Percentiles rank a stretch among this genome's conserved stretches.
Evolutionary conservation across 2,329 filamentous ascomycete species (phyloP).

Genomic region (Colletotrichum trifolii): DNA sequence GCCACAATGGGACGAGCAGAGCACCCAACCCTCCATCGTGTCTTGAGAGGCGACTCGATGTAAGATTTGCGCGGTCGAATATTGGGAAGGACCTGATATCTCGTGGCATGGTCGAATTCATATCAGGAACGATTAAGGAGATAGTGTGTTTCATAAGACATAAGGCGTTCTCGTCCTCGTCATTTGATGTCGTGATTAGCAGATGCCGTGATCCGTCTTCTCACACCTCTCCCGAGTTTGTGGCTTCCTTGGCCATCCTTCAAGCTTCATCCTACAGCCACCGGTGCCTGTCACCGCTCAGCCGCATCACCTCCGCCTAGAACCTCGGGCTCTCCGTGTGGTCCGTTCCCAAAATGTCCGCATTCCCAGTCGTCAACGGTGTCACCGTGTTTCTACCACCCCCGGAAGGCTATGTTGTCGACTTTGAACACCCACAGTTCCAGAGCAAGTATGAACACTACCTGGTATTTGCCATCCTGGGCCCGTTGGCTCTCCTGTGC

Average conservation of each 20-base stretch:
- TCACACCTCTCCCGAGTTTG: no score
- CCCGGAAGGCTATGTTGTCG: slow-evolving; percentile 46
- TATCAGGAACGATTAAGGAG: no score
- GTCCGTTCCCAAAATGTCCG: background rate
- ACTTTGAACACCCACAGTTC: slow-evolving; percentile 47
- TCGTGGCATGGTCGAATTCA: no score
- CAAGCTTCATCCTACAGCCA: background rate
- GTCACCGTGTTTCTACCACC: slow-evolving; percentile 41
- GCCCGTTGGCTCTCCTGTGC: slow-evolving; percentile 40
- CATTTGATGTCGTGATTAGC: no score
- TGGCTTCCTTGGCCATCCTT: background rate
- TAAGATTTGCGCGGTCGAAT: no score
- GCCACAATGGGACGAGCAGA: no score
- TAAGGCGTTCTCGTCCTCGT: no score
- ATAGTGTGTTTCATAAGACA: no score
- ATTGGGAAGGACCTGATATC: no score
- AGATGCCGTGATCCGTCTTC: no score
- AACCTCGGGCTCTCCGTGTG: background rate
- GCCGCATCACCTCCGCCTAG: background rate
- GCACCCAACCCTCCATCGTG: no score
- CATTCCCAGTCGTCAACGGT: slow-evolving; percentile 41
- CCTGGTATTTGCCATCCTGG: slow-evolving; percentile 42
- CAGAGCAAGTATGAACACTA: slow-evolving; percentile 41
- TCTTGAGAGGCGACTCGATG: no score
- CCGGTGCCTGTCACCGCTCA: background rate